Base-by-base conservation (phyloP, 345 rosid species). In the Syzygium aromaticum region DNA sequence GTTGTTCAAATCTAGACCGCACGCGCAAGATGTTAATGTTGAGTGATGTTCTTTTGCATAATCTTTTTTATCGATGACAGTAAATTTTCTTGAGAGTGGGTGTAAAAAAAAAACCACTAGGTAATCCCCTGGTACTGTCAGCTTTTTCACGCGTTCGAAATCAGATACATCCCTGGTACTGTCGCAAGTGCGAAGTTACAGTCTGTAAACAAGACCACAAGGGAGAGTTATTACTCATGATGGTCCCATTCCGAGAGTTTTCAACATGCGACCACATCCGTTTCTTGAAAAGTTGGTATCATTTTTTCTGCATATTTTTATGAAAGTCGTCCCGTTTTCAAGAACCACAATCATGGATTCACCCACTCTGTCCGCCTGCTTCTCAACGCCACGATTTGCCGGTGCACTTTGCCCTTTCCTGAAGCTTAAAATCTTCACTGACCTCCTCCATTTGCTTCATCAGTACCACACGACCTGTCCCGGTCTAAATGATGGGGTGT, bases 11-110 rank as follows among this genome's bases (percentile, higher is more conserved):
- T 61, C 19, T 61, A 3, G 38, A 13, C 19, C 16, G 38, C 73
- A 61, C 1, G 38, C 7, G 19, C 33, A 30, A n/a, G 73, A 61
- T 61, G 2, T n/a, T 61, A 13, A 28, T 61, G 17, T 6, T 16
- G 33, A 13, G 19, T n/a, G 13, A 0, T 12, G 14, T 13, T 10
- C 27, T 12, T n/a, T 0, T 17, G 46, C 46, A 0, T 67, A 67
- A 43, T 43, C 6, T 2, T 17, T 33, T 67, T 33, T 46, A 17
- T 17, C 25, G 0, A 33, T 33, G 46, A 21, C 33, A 17, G 11
- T 17, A 33, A 40, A 17, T 67, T 33, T 17, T 33, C 25, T 67
- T 2, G 78, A 67, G 46, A 67, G 78, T 38, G 1, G 46, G 25
- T 67, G 78, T 6, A 38, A 67, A 21, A 33, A 16, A 30, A 19